Evolutionary conservation across 176 grass and related monocot species (phyloP).

Genomic region (Dactylis glomerata): DNA sequence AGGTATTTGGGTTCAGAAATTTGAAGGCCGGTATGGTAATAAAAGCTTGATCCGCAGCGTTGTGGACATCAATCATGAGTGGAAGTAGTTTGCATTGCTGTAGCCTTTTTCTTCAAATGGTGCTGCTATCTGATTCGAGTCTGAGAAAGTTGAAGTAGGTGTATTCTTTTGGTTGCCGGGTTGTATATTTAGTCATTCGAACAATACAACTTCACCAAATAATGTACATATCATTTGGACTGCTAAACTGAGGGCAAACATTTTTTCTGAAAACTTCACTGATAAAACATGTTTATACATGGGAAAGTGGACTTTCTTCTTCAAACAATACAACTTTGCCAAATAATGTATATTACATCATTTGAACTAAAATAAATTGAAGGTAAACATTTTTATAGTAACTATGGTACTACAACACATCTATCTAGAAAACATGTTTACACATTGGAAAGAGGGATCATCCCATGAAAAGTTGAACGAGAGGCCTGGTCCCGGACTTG

Average conservation of each 20-base stretch:
- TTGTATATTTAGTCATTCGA: no score
- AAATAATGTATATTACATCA: no score
- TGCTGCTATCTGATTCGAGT: not conserved
- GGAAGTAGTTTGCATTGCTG: not conserved
- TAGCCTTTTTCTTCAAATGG: not conserved
- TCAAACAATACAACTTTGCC: no score
- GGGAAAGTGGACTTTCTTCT: no score
- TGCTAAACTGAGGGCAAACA: not conserved
- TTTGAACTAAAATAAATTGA: no score
- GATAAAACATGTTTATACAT: no score
- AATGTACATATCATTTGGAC: not conserved
- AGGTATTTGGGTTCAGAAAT: not conserved
- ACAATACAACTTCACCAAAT: not conserved
- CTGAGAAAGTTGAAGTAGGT: not conserved
- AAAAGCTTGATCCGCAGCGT: not conserved
- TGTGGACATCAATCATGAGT: not conserved
- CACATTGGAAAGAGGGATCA: not conserved
- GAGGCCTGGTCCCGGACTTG: not conserved
- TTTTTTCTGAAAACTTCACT: not conserved
- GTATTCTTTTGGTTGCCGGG: no score
- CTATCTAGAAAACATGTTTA: no score
- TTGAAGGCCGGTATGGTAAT: not conserved
- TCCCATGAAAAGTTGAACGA: not conserved
- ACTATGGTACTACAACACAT: no score
- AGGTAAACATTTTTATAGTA: no score